Conservation (phyloP, 2,329 filamentous ascomycete genomes). For the Apiospora koreana region DNA sequence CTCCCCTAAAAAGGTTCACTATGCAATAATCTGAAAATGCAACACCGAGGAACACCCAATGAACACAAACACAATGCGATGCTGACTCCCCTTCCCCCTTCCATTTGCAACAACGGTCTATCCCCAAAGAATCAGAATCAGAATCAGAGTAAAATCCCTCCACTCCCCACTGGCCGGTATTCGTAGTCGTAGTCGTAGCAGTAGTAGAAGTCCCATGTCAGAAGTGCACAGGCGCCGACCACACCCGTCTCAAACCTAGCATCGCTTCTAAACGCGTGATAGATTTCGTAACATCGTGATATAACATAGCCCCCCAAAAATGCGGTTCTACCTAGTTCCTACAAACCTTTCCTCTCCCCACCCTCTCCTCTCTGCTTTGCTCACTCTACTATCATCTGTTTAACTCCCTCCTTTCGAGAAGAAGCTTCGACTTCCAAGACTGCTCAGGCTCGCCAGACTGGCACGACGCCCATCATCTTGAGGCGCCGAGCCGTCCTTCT, state of each 20-base stretch:
- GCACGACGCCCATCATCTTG: constrained; percentile 4
- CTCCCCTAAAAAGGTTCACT: neutral
- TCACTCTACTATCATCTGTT: neutral
- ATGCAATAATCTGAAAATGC: neutral
- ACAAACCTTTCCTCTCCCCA: neutral
- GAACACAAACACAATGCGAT: neutral
- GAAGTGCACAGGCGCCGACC: neutral
- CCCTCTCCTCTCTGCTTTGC: neutral
- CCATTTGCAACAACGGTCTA: neutral
- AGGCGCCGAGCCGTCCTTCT: neutral
- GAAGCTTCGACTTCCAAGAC: constrained; percentile 3
- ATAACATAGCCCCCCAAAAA: constrained; percentile 3
- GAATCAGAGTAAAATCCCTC: neutral
- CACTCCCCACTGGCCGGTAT: neutral
- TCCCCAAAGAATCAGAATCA: neutral
- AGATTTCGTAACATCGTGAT: constrained; percentile 9
- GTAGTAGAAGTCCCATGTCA: neutral
- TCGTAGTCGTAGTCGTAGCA: neutral
- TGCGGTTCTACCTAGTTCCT: constrained; percentile 1
- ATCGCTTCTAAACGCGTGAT: constrained; percentile 7
- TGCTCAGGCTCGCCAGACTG: constrained; percentile 12
- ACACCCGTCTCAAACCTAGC: constrained; percentile 3
- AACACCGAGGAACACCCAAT: constrained; percentile 1
- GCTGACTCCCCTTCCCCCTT: neutral
- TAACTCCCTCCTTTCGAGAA: neutral